Base-by-base conservation (phyloP, 768 basidiomycete genomes). In the Rhodotorula sphaerocarpa region DNA sequence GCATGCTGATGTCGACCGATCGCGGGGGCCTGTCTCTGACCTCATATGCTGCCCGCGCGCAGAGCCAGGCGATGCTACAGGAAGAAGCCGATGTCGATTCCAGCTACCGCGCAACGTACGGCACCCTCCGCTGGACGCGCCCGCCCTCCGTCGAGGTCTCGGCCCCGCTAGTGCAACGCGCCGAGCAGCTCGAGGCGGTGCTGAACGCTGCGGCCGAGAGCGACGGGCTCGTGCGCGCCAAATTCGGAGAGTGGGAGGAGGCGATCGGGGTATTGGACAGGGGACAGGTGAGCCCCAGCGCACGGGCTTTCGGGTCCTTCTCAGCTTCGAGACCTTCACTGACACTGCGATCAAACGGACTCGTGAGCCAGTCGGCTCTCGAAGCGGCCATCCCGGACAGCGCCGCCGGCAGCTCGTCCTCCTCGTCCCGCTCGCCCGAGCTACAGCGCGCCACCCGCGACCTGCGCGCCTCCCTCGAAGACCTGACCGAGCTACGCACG, bases 1-100 rank as follows among this genome's bases (percentile, higher is more conserved):
- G n/a, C 18, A 7, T 9, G 28, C 48, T 27, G 23, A 51, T 28
- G 14, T 1, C n/a, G 2, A n/a, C n/a, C n/a, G n/a, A n/a, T n/a
- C n/a, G n/a, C n/a, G n/a, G n/a, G n/a, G n/a, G n/a, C n/a, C n/a
- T n/a, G n/a, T n/a, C n/a, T n/a, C n/a, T n/a, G n/a, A n/a, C n/a
- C n/a, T n/a, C n/a, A n/a, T n/a, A n/a, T n/a, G n/a, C n/a, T n/a
- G 41, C 30, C 3, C 3, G 21, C 48, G 5, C 28, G 4, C 66
- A 95, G 91, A 84, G 89, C 0, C 81, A 90, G 78, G 90, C 90
- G 70, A 83, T 92, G 27, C 77, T 99, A n/a, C 90, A 93, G 70
- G 83, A 82, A 47, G 92, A 80, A 65, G 80, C 81, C 28, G 75
- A 74, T 2, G 73, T 74, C 44, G 74, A 78, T 59, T 73, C 76